Conservation (phyloP, 2,329 filamentous ascomycete species). For the Thelonectria blattea region DNA sequence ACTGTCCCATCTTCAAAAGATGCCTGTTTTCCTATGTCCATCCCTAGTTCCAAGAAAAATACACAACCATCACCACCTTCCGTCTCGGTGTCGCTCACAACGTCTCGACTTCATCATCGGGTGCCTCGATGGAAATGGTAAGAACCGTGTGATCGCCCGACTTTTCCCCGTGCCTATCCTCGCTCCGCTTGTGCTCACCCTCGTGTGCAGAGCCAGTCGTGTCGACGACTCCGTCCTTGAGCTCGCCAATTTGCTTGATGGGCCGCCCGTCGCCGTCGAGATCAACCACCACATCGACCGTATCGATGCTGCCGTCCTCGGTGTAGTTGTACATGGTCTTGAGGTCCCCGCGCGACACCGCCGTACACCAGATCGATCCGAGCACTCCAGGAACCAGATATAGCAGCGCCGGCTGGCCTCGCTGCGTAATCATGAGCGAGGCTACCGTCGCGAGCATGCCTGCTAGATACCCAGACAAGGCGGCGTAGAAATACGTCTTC, state of each 20-base stretch:
- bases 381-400: constrained; percentile 92
- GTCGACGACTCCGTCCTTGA: constrained; percentile 47
- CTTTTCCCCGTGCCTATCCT: constrained; percentile 26
- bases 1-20: too few relatives aligned
- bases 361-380: constrained; percentile 76
- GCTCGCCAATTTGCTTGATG: constrained; percentile 47
- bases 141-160: constrained; percentile 40
- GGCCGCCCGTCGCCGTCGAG: constrained; percentile 56
- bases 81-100: not conserved
- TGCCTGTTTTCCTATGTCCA: too few relatives aligned
- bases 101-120: constrained; percentile 25
- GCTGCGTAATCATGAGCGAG: constrained; percentile 78
- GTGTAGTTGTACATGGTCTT: constrained; percentile 81
- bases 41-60: too few relatives aligned
- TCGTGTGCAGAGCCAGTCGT: constrained; percentile 41
- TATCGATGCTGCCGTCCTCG: constrained; percentile 69
- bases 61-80: too few relatives aligned
- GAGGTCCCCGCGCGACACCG: constrained; percentile 72
- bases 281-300: constrained; percentile 60
- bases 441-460: constrained; percentile 79
- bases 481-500: constrained; percentile 85
- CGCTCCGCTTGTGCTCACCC: constrained; percentile 25
- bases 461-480: constrained; percentile 75
- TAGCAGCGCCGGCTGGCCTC: constrained; percentile 87
- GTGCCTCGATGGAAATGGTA: constrained; percentile 43